These are phyloP conservation scores for Candida anglica DNA, from an alignment of 805 yeast genomes.

Conservation along the genomic window DNA sequence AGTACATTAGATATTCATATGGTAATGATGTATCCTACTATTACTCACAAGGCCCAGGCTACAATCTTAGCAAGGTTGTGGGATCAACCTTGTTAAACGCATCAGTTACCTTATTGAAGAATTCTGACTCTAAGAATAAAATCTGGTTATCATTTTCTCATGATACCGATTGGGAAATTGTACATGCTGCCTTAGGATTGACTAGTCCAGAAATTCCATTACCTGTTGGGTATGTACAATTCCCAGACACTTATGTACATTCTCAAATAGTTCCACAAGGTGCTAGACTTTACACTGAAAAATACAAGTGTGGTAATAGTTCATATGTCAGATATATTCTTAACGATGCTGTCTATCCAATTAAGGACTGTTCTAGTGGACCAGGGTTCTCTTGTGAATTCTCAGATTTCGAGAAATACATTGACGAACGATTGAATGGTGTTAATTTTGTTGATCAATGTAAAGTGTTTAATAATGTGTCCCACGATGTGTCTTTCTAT, in stretches of 20 bases:
- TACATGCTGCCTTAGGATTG: slow-evolving; percentile 63
- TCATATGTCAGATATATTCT: slow-evolving; percentile 35
- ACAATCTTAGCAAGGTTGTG: slow-evolving; percentile 50
- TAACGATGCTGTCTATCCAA: slow-evolving; percentile 38
- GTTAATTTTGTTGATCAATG: slow-evolving; percentile 11
- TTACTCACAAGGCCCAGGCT: slow-evolving; percentile 63
- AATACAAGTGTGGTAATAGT: slow-evolving; percentile 24
- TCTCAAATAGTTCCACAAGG: slow-evolving; percentile 37
- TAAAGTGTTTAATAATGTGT: slow-evolving; percentile 9
- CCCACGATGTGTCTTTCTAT: slow-evolving; percentile 15
- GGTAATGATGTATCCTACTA: slow-evolving; percentile 54
- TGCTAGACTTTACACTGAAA: slow-evolving; percentile 36
- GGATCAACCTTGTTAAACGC: slow-evolving; percentile 56
- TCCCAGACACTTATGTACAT: slow-evolving; percentile 45
- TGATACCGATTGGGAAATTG: slow-evolving; percentile 63
- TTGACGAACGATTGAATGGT: slow-evolving; percentile 12
- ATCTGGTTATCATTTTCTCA: slow-evolving; percentile 72
- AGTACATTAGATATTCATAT: slow-evolving; percentile 61
- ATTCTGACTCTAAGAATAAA: slow-evolving; percentile 40
- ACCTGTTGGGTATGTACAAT: slow-evolving; percentile 43
- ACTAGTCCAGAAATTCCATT: slow-evolving; percentile 38
- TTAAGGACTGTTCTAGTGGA: slow-evolving; percentile 29
- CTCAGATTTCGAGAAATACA: slow-evolving; percentile 26
- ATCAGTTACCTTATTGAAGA: slow-evolving; percentile 45
- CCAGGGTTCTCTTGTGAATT: slow-evolving; percentile 43